Percentiles rank a stretch among this genome's conserved stretches.
Conservation (phyloP, 352 stramenopile species). For the Pythium sp. region DNA sequence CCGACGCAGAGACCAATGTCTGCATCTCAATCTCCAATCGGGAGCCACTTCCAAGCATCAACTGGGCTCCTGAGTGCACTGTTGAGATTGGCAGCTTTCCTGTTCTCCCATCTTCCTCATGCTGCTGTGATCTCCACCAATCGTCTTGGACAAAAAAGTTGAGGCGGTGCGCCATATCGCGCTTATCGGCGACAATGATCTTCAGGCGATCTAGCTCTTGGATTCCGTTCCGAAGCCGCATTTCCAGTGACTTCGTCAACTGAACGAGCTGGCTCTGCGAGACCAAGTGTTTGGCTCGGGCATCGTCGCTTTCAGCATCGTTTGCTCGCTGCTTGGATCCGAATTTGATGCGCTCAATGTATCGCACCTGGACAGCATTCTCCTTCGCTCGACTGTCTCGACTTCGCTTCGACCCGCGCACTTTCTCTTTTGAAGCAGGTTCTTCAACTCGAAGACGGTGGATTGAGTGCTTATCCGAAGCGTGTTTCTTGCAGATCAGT, state of each 20-base stretch:
- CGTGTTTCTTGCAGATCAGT: slow-evolving; percentile 37
- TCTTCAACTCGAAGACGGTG: slow-evolving; percentile 38
- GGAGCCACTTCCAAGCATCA: neutral
- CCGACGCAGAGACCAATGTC: slow-evolving; percentile 4
- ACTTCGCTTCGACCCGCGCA: slow-evolving; percentile 32
- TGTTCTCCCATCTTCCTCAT: neutral
- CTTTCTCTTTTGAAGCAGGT: slow-evolving; percentile 16
- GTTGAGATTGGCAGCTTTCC: neutral
- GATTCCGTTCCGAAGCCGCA: slow-evolving; percentile 34
- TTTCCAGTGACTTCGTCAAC: slow-evolving; percentile 40
- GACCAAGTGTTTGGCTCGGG: slow-evolving; percentile 5
- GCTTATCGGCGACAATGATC: slow-evolving; percentile 43
- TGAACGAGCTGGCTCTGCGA: slow-evolving; percentile 41
- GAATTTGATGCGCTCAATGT: slow-evolving; percentile 62
- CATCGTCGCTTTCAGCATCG: slow-evolving; percentile 5
- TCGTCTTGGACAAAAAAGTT: slow-evolving; percentile 33
- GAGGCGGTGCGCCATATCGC: slow-evolving; percentile 23
- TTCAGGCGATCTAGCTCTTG: slow-evolving; percentile 38
- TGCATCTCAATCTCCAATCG: slow-evolving; percentile 4
- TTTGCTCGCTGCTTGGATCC: slow-evolving; percentile 20
- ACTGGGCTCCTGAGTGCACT: neutral
- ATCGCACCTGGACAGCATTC: slow-evolving; percentile 22
- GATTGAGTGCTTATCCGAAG: slow-evolving; percentile 28
- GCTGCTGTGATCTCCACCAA: slow-evolving; percentile 21
- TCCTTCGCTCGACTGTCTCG: slow-evolving; percentile 18